These are phyloP conservation scores for Taphrina deformans DNA, from an alignment of 1,139 yeast genomes.

Conservation along the genomic window DNA sequence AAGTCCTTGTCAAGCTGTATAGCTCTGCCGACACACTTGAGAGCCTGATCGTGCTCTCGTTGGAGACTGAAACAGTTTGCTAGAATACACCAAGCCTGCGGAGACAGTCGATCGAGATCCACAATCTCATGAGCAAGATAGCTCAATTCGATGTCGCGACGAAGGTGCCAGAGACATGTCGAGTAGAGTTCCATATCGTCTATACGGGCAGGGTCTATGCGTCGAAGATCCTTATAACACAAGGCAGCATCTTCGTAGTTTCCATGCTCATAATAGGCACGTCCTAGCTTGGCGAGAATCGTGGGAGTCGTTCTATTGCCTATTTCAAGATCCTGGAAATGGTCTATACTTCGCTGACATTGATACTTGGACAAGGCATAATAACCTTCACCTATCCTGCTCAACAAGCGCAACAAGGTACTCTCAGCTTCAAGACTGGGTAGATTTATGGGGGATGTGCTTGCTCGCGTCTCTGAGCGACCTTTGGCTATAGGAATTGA, in stretches of 20 bases:
- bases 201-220: constrained; percentile 72
- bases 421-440: constrained; percentile 50
- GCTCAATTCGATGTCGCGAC: constrained; percentile 76
- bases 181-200: constrained; percentile 91
- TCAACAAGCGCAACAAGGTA: constrained; percentile 56
- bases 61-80: constrained; percentile 86
- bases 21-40: constrained; percentile 81
- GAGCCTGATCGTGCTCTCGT: constrained; percentile 87
- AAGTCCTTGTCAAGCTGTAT: constrained; percentile 67
- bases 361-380: constrained; percentile 68
- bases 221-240: constrained; percentile 63
- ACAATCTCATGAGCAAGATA: constrained; percentile 78
- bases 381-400: constrained; percentile 63
- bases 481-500: not conserved
- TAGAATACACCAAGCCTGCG: constrained; percentile 89
- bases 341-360: constrained; percentile 75
- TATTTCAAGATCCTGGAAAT: constrained; percentile 63
- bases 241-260: constrained; percentile 75
- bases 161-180: constrained; percentile 89
- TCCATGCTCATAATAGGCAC: constrained; percentile 81
- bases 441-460: not conserved
- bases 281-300: constrained; percentile 77
- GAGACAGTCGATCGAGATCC: constrained; percentile 62
- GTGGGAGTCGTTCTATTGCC: constrained; percentile 75
- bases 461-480: not conserved